phyloP scores from a whole-genome alignment of 768 basidiomycete genomes.

The Auricularia heimuer region DNA sequence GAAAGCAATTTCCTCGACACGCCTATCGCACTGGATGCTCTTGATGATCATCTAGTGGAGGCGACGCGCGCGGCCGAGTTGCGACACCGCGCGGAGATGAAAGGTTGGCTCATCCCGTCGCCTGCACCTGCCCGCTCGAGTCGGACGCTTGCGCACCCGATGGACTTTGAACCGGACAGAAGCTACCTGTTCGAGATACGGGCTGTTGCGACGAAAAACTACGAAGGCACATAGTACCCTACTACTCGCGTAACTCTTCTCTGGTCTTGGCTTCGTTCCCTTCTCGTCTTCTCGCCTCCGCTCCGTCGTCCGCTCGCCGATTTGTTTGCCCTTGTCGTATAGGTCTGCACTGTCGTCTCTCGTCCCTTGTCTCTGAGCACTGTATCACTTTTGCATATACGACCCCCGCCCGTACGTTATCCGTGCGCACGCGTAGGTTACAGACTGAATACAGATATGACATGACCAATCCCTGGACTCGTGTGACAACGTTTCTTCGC shows the following conservation, averaged over 20 bases:
- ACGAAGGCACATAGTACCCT: background rate
- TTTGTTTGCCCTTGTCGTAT: background rate
- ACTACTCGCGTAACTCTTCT: background rate
- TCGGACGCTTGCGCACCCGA: constrained; percentile 11
- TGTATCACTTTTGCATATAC: background rate
- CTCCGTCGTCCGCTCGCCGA: background rate
- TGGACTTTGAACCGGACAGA: constrained; percentile 38
- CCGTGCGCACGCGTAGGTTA: too few species aligned
- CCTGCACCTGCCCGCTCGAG: constrained; percentile 9
- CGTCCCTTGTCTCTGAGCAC: background rate
- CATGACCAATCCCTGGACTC: too few species aligned
- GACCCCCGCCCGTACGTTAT: background rate
- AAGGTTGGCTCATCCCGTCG: constrained; percentile 48
- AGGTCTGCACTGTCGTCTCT: background rate
- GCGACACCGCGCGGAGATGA: constrained; percentile 76
- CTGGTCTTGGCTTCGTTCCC: background rate
- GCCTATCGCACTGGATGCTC: constrained; percentile 42
- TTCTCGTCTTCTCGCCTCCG: background rate
- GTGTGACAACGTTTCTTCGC: too few species aligned
- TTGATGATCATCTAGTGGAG: constrained; percentile 65
- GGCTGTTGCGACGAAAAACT: constrained; percentile 53
- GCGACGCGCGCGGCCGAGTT: constrained; percentile 69
- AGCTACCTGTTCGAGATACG: constrained; percentile 72
- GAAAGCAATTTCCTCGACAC: constrained; percentile 46
- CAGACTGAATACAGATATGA: too few species aligned